Evolutionary conservation across 805 yeast genomes (phyloP).

Genomic region (Starmera dryadoides): DNA sequence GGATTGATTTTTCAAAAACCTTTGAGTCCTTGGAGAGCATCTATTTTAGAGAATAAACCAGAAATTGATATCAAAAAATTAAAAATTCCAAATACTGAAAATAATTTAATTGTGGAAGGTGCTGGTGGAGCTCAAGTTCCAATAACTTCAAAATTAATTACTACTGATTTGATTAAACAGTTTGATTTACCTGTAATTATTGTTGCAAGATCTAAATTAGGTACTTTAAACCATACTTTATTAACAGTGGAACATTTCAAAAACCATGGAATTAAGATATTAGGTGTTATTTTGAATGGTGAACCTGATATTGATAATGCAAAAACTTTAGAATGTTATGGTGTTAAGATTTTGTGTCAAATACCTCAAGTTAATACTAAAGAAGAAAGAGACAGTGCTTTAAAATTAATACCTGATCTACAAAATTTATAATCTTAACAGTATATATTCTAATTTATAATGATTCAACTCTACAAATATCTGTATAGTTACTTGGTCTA

Average conservation of each 20-base stretch:
- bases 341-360: constrained; percentile 19
- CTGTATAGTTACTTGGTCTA: constrained; percentile 1
- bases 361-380: constrained; percentile 24
- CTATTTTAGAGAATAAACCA: constrained; percentile 13
- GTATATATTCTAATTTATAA: neutral
- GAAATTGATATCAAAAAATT: constrained; percentile 12
- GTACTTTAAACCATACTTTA: constrained; percentile 24
- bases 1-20: constrained; percentile 16
- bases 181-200: constrained; percentile 17
- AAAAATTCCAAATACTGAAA: constrained; percentile 9
- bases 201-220: constrained; percentile 23
- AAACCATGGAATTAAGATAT: constrained; percentile 11
- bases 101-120: constrained; percentile 19
- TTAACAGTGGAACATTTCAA: constrained; percentile 19
- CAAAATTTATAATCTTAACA: neutral
- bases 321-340: constrained; percentile 12
- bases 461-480: constrained; percentile 2
- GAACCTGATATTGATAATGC: constrained; percentile 15
- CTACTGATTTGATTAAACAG: constrained; percentile 17
- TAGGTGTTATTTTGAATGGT: constrained; percentile 22
- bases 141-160: constrained; percentile 16
- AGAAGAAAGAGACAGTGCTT: neutral
- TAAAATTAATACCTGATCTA: neutral
- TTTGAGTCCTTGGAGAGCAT: constrained; percentile 23
- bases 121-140: constrained; percentile 26